Base-by-base conservation (phyloP, 306 rosid genomes). In the Prunus mume region DNA sequence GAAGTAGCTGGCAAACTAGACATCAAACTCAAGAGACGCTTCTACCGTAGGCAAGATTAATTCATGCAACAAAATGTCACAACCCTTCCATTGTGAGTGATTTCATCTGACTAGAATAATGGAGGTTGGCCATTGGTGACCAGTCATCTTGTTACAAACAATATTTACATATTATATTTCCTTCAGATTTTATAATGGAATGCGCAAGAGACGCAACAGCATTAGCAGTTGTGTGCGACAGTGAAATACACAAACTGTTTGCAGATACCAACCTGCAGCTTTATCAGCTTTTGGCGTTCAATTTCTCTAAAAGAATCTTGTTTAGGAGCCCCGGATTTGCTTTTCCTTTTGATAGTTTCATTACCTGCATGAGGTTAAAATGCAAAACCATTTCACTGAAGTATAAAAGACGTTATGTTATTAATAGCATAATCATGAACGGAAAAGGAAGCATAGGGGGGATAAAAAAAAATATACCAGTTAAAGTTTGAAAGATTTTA, bases 291-390 rank as follows among this genome's bases (percentile, higher is more conserved):
- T 86, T 63, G 60, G 92, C 87, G 63, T 92, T 89, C 75, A 95
- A 80, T 79, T 89, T 92, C 80, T 90, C 92, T 73, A 88, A 66
- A 57, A 95, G 97, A 72, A 95, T 89, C 88, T 89, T 92, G 92
- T 89, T 95, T 30, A 95, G 82, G 57, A 95, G 81, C 76, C 89
- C 89, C 0, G 99, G 97, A 80, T 90, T 95, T 83, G 99, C 97
- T 85, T 95, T 95, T 67, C 97, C 99, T 87, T 92, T 95, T 27
- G 99, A 95, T 72, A 66, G 82, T 80, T 95, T 95, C 99, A 92
- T 95, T 30, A 88, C 81, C 97, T 94, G 85, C 79, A 78, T 9
- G 61, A 63, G 15, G 51, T 68, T 62, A 57, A 83, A 58, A 46
- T 3, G 10, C 77, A 58, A 51, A 27, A 78, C 49, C 43, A 52